phyloP scores from a whole-genome alignment of 441 rosid species.

The Erodium chrysanthum region DNA sequence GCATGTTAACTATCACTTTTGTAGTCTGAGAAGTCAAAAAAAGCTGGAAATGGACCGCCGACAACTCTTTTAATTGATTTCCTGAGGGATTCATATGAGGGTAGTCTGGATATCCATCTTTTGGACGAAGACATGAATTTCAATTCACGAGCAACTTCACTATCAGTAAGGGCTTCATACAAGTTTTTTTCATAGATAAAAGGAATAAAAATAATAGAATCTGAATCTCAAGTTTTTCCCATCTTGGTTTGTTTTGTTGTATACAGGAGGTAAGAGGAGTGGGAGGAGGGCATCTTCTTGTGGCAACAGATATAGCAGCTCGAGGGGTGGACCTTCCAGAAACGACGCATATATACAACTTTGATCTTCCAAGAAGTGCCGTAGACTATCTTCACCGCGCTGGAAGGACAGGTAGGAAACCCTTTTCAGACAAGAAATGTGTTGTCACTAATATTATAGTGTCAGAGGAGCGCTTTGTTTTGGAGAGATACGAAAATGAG shows the following conservation, averaged over 20 bases:
- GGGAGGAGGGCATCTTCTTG: constrained; percentile 70
- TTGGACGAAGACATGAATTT: constrained; percentile 80
- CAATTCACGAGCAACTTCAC: constrained; percentile 73
- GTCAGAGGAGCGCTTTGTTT: constrained; percentile 70
- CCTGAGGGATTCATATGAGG: constrained; percentile 47
- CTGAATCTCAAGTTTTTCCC: no score
- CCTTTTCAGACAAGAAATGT: constrained; percentile 68
- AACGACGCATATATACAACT: constrained; percentile 86
- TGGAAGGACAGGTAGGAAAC: constrained; percentile 89
- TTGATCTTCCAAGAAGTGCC: constrained; percentile 69
- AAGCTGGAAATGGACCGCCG: constrained; percentile 63
- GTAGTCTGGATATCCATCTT: constrained; percentile 43
- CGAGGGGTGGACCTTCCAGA: constrained; percentile 86
- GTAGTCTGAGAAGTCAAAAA: constrained; percentile 87
- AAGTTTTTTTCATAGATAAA: neutral
- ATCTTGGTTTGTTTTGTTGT: neutral
- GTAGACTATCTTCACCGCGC: constrained; percentile 82
- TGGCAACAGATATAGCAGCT: constrained; percentile 88
- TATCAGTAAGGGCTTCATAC: constrained; percentile 38
- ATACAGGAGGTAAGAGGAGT: constrained; percentile 57
- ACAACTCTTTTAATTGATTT: constrained; percentile 48
- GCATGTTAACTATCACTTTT: constrained; percentile 8
- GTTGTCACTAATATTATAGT: constrained; percentile 51
- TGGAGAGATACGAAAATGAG: constrained; percentile 81
- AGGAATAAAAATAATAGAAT: no score